Conservation (phyloP, 495 filamentous ascomycete species). For the Talaromyces borbonicus region DNA sequence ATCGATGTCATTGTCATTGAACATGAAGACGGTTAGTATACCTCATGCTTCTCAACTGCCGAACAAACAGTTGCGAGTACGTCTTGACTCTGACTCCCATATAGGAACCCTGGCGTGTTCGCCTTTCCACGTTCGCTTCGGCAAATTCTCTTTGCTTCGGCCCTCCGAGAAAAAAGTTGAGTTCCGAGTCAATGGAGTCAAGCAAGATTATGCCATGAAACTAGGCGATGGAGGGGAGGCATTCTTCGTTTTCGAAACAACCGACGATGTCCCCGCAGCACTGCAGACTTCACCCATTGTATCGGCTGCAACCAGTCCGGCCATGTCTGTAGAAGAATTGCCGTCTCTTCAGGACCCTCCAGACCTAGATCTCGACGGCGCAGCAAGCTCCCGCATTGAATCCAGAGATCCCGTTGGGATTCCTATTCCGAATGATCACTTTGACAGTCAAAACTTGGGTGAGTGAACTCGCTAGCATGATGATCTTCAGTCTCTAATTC, state of each 20-base stretch:
- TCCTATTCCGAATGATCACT: slow-evolving; percentile 26
- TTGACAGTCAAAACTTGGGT: slow-evolving; percentile 13
- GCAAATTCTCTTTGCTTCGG: slow-evolving; percentile 92
- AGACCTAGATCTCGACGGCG: slow-evolving; percentile 57
- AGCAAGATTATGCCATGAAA: slow-evolving; percentile 96
- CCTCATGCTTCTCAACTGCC: neutral
- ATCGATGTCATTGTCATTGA: slow-evolving; percentile 99
- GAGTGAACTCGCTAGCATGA: neutral
- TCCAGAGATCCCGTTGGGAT: slow-evolving; percentile 11
- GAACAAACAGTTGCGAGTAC: neutral
- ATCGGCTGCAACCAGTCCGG: slow-evolving; percentile 75
- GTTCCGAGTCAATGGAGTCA: slow-evolving; percentile 86
- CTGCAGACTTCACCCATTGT: slow-evolving; percentile 91
- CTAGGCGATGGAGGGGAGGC: slow-evolving; percentile 95
- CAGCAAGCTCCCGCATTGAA: slow-evolving; percentile 8
- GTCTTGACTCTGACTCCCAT: neutral
- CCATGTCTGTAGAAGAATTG: slow-evolving; percentile 24
- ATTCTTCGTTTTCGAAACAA: slow-evolving; percentile 97
- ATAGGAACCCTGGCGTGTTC: slow-evolving; percentile 73
- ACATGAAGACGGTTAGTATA: slow-evolving; percentile 71
- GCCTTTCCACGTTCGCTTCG: slow-evolving; percentile 97
- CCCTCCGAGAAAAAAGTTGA: slow-evolving; percentile 98
- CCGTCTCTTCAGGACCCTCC: slow-evolving; percentile 70
- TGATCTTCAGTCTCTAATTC: neutral
- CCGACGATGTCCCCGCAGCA: slow-evolving; percentile 73